Percentiles rank a stretch among this genome's conserved stretches.
phyloP scores from a whole-genome alignment of 257 asterid genomes.

The Salvia hispanica region DNA sequence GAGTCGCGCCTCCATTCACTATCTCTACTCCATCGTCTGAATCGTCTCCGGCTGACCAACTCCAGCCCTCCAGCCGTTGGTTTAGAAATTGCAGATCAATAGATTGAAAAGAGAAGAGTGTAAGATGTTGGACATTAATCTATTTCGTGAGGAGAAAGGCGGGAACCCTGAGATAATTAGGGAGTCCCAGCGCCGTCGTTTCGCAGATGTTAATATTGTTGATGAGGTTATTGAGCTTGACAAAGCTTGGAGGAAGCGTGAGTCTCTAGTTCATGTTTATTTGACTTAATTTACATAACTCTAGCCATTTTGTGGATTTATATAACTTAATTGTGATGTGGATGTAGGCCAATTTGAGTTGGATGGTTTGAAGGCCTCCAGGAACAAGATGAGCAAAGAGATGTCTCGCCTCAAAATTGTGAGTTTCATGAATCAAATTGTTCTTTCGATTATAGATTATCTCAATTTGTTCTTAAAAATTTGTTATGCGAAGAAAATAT shows the following conservation, averaged over 20 bases:
- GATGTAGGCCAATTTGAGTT: conserved; percentile 81
- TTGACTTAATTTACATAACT: neutral
- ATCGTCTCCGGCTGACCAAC: too few relatives aligned
- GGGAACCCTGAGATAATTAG: conserved; percentile 76
- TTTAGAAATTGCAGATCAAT: conserved; percentile 14
- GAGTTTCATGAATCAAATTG: conserved; percentile 36
- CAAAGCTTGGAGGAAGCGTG: conserved; percentile 80
- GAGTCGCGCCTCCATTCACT: too few relatives aligned
- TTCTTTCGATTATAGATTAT: neutral
- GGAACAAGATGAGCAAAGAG: conserved; percentile 72
- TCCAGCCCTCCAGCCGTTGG: neutral
- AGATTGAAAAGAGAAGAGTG: conserved; percentile 11
- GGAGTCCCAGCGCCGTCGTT: conserved; percentile 91
- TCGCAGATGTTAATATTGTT: conserved; percentile 55
- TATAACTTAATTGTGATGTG: conserved; percentile 26
- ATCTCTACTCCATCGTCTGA: too few relatives aligned
- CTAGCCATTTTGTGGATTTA: neutral
- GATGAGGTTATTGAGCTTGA: conserved; percentile 86
- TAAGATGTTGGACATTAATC: conserved; percentile 87
- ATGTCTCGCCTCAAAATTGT: conserved; percentile 75
- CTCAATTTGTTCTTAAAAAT: neutral
- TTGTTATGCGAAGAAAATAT: neutral
- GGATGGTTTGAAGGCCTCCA: conserved; percentile 69
- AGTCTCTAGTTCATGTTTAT: conserved; percentile 15
- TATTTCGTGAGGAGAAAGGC: conserved; percentile 84